Base-by-base conservation (phyloP, 495 filamentous ascomycete genomes). In the Tuber brumale region DNA sequence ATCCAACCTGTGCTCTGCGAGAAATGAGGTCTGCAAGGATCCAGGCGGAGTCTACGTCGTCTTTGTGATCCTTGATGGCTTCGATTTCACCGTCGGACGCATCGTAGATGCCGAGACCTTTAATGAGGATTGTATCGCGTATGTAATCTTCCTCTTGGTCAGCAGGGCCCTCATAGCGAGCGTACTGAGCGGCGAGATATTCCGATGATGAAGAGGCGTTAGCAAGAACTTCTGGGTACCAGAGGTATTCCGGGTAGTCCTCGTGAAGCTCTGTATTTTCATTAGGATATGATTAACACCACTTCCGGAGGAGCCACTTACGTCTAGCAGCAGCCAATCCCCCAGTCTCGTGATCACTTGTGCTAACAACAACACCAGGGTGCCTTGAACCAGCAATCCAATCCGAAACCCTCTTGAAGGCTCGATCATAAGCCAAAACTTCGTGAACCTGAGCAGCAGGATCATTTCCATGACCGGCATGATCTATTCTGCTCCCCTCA, bases 281-380 rank as follows among this genome's bases (percentile, higher is more conserved):
- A 19, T 74, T 72, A 41, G 74, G 12, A 57, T 31, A n/a, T 9
- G 16, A 31, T 27, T 71, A 42, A 71, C 14, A 45, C 43, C 18
- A 16, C 21, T 31, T 45, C 23, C 4, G 5, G 37, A 41, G 37
- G 70, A 35, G 61, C 70, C 45, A 81, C 89, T 81, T 86, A 91
- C 90, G 95, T 80, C 91, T 87, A 70, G 95, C 94, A 1, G 90
- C 88, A 0, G 93, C 86, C 45, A 99, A 84, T 21, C 95, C 95
- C 51, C 95, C 95, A 12, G 95, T 99, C 82, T 99, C 95, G 80
- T 99, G 95, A 83, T 99, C 95, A 74, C 92, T 95, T 1, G 95
- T 98, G 76, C 88, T 88, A 42, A 99, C 93, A 70, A 98, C 85
- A 4, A 97, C 90, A 31, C 91, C 92, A 10, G 93, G 90, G 0